These are phyloP conservation scores for Ailanthus altissimus DNA, from an alignment of 345 rosid species.

Conservation along the genomic window DNA sequence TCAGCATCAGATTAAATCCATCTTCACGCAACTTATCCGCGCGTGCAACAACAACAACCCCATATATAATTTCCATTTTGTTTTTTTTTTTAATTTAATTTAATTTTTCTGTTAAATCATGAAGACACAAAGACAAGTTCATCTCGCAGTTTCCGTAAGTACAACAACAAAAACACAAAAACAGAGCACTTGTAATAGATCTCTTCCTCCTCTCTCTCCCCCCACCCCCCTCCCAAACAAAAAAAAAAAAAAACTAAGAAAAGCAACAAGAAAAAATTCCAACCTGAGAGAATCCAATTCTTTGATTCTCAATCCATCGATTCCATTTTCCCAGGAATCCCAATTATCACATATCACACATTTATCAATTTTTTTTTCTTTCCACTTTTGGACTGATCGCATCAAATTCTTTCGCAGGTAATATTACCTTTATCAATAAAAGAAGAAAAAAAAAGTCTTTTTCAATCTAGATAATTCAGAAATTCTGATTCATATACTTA, in stretches of 20 bases:
- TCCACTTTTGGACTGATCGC: conserved; percentile 34
- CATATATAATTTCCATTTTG: neutral
- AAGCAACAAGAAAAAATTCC: too few relatives aligned
- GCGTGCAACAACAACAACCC: neutral
- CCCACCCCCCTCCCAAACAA: too few relatives aligned
- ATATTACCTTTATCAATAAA: conserved; percentile 2
- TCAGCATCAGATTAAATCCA: neutral
- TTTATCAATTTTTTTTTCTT: neutral
- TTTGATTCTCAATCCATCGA: conserved; percentile 10
- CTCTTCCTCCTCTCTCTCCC: too few relatives aligned
- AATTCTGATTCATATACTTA: neutral
- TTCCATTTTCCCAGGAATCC: conserved; percentile 25
- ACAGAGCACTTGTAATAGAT: neutral
- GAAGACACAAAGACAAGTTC: neutral
- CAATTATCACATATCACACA: neutral
- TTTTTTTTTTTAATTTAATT: neutral
- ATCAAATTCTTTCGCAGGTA: conserved; percentile 33
- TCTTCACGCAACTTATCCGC: neutral
- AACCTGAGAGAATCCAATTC: conserved; percentile 22
- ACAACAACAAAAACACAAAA: neutral
- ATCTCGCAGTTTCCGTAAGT: neutral
- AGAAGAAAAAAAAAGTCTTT: neutral
- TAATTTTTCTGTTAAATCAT: neutral
- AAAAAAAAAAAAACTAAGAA: too few relatives aligned
- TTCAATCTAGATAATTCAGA: neutral